Base-by-base conservation (phyloP, 148 eudicot genomes). In the Cornus florida region DNA sequence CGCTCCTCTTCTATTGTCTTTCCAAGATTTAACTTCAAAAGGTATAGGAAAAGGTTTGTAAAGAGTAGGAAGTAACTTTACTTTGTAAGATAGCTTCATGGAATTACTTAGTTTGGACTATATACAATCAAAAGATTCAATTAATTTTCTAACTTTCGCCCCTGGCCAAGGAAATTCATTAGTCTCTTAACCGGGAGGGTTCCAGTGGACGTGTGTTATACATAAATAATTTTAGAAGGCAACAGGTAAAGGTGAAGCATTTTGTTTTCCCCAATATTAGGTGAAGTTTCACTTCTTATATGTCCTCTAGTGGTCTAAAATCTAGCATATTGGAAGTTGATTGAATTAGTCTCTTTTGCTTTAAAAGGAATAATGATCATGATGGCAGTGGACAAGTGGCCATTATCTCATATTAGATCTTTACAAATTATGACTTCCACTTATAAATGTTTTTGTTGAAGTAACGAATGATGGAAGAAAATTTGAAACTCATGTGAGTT, bases 401-500 rank as follows among this genome's bases (percentile, higher is more conserved):
- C 22, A 62, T 62, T 62, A 62, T 62, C 66, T 4, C 66, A 20
- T n/a, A 4, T 62, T 20, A n/a, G 20, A 19, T 62, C 66, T 62
- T 17, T 62, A 62, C 6, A 7, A 62, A 19, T 62, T 13, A n/a
- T 20, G 8, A n/a, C 10, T 62, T 6, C 22, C 66, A 62, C 6
- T 19, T 57, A 35, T 35, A 57, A 53, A 14, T 4, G 3, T 53
- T 9, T 12, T 14, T 53, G 59, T 12, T 53, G 59, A 53, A 53
- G 14, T 17, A 53, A 11, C 12, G 59, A 16, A 11, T 53, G 59
- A 53, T 14, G 59, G 59, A 11, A 12, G 17, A 32, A 75, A 17
- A n/a, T 38, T n/a, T 56, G 20, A 53, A 70, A 74, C 33, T 75
- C 24, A 70, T 75, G 20, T 74, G 60, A 28, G 60, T n/a, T 73